Base-by-base conservation (phyloP, 2,329 filamentous ascomycete species). In the Cytospora leucostoma region DNA sequence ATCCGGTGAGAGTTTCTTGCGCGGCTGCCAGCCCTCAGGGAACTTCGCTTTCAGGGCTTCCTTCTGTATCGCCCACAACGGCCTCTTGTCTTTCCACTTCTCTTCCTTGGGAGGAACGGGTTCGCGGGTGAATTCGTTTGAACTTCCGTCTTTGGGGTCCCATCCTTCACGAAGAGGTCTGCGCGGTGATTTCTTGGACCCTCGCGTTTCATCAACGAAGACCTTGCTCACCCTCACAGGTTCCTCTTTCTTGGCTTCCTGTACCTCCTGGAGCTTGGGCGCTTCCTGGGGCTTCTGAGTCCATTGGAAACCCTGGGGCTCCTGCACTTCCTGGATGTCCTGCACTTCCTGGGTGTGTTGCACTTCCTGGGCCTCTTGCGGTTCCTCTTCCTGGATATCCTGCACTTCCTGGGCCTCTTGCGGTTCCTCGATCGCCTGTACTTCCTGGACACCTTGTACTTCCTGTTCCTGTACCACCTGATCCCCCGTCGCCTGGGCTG, bases 1-100 rank as follows among this genome's bases (percentile, higher is more conserved):
- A 75, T 98, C 94, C 0, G 95, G 95, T 0, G 95, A 98, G 11
- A 99, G 83, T 64, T 88, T 88, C 76, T 96, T 97, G 56, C 85
- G 84, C 35, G 95, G 94, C 34, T 83, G 82, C 93, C 94, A 99
- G 11, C 88, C 87, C 8, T 88, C 84, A 1, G 86, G 86, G 68
- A 97, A 95, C 72, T 98, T 99, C 65, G 85, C 76, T 70, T 88
- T 84, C 40, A 96, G 76, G 0, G 87, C 89, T 1, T 78, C 79
- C 74, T 97, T 97, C 68, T 97, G 90, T 15, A 85, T 74, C 73
- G 85, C 82, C 95, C 95, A 98, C 4, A 54, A n/a, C 37, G 72
- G 70, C 37, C 56, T 61, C 13, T 57, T 34, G 50, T 64, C 55
- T 51, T 4, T 47, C 21, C 33, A 59, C 21, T 59, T 35, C 40